Evolutionary conservation across 129 eudicot species (phyloP), one percentile per base, ranked within the genome.

Genomic region (Apium graveolens): DNA sequence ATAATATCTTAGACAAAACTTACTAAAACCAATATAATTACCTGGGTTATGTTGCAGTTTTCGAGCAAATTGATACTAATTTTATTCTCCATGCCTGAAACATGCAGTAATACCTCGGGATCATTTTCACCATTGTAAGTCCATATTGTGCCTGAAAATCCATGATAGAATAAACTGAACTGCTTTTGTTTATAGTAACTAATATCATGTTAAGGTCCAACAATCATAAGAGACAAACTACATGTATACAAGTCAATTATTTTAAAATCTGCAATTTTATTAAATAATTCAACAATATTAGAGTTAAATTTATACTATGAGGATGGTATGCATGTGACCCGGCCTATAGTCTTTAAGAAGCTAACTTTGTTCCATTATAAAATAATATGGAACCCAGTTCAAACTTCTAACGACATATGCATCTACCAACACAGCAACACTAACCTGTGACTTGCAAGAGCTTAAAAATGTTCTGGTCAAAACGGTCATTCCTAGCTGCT

Each of bases 361-460:
- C 9, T 44, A 44, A 44, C 48, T 48, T 18, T 49, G 57, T 46
- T 4, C 53, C 53, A 49, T 17, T 49, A 17, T 17, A 18, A 49
- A 49, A 17, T 17, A 17, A 17, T 49, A 49, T 49, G 9, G n/a
- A 49, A 49, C 24, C 13, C 65, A 55, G 65, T 55, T 24, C 5
- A 0, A 21, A 55, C 29, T 24, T 24, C 26, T 24, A 55, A 24
- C 4, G 8, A 55, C 0, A 55, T 55, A 55, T 55, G 29, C 29
- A 55, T 24, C 65, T 55, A 8, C 13, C 29, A 35, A 48, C 63
- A 70, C 29, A 55, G 27, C 46, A 77, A 10, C 74, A 81, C 83
- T 48, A 53, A 91, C 98, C 94, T 86, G 85, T 87, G 66, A 91
- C 88, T 90, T 86, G 92, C 79, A 84, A 77, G 70, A 94, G 97